Evolutionary conservation across 225 moss, liverwort and hornwort genomes (phyloP), one percentile per base, ranked within the genome.

Genomic region (Sphagnum tenellum): DNA sequence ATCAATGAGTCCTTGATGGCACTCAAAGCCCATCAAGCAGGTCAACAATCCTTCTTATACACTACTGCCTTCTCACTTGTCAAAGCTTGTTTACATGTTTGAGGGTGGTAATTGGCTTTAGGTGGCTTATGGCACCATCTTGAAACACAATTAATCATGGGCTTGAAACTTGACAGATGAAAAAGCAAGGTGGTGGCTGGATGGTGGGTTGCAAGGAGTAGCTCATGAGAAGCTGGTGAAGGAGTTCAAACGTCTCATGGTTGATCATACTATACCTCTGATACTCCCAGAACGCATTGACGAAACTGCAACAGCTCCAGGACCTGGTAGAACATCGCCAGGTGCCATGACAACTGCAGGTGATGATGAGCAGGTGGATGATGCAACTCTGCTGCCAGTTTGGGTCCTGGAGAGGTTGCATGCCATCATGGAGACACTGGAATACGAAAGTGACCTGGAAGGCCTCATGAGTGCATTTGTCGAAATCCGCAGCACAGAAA

Each of bases 161-260:
- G 29, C 29, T 29, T 29, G 29, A 29, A 29, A 29, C 1, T 29
- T 29, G 0, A 1, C 29, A 29, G 29, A 29, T 29, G 29, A 29
- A 29, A 29, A 29, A 29, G 29, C 29, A 29, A 29, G 29, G 29
- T 29, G 29, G 29, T 29, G 29, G 29, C 29, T 29, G 29, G 29
- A 29, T 29, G 29, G 29, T 29, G 29, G 29, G n/a, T 68, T 96
- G 56, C 61, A 90, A 66, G 81, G 72, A 45, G 73, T 92, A 66
- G 88, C 92, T 49, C 67, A 83, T 57, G 78, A 77, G 67, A 90
- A 87, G 66, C 67, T 96, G 57, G 85, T 82, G 12, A 69, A 68
- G 74, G 85, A 85, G 49, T 96, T 92, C 76, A 85, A 81, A 74
- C 70, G 81, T 56, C 59, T 96, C 44, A 60, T 96, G 77, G 77